Evolutionary conservation across 2,329 filamentous ascomycete genomes (phyloP), one percentile per base, ranked within the genome.

Genomic region (Periconia digitata): DNA sequence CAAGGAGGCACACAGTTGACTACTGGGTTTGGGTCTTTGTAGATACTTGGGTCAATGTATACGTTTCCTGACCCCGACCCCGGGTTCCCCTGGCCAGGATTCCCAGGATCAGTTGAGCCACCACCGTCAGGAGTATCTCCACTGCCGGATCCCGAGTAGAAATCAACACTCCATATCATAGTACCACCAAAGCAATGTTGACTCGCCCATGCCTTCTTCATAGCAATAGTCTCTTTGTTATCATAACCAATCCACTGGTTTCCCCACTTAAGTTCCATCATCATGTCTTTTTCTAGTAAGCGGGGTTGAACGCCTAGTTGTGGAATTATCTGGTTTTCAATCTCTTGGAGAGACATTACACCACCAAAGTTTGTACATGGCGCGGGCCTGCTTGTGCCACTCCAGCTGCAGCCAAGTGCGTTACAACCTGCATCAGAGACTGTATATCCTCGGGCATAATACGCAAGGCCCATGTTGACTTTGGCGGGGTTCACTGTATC

Each of bases 201-300:
- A 40, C 60, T 58, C 3, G 66, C 75, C 16, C 72, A 80, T 22
- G 65, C 70, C 1, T 70, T 85, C 13, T 76, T 82, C 27, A 63
- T 76, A 1, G 67, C 53, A 16, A 70, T 56, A 0, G 72, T 76
- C 0, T 69, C 54, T 0, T 35, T 48, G 47, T 76, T 67, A 44
- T 76, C 72, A 46, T 70, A 75, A 1, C 63, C 67, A 3, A 75
- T 62, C 70, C 71, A 75, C 43, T 70, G 64, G 36, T 69, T 49
- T 15, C 59, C 58, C 23, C 48, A 74, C 0, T 48, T 50, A 17
- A 72, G 47, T 17, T 69, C 56, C 44, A 68, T 72, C 41, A 72
- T 60, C 46, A 59, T 62, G 1, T 58, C 64, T 34, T 60, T 62
- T 3, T 52, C 34, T 17, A 67, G 20, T 17, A 63, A 44, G 22